Evolutionary conservation across 2,329 filamentous ascomycete genomes (phyloP), one percentile per base, ranked within the genome.

Genomic region (Apiospora koreana): DNA sequence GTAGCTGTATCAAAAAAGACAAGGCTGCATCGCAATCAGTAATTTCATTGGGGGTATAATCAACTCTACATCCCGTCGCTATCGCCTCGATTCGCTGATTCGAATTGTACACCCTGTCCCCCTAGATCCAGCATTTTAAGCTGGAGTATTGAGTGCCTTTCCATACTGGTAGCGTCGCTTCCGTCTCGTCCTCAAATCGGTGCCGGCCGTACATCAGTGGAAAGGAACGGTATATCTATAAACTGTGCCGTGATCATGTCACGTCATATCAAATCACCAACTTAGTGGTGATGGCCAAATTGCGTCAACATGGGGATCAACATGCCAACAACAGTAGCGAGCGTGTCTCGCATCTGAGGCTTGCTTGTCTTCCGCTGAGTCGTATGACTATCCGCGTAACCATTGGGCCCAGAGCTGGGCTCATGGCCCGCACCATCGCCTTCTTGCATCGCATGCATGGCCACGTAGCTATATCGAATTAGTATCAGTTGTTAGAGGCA

Each of bases 401-500:
- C 86, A 72, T 91, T 90, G 45, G 81, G 77, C 6, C 79, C 76
- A 0, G 80, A 76, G 68, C 83, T 81, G 70, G 88, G 84, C n/a
- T 89, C 84, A 73, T 90, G 86, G 68, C 83, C 81, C 41, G 86
- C 82, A 10, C 81, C 80, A 68, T 85, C 83, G 28, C 91, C 89
- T 77, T 97, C 95, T 79, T 97, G 93, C 94, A 98, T 97, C 0
- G 95, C 94, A 79, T 99, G 96, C 95, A 98, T 98, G 0, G 96
- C 96, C 58, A 99, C 96, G 78, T 98, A 97, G 76, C 94, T 97
- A 73, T 18, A 66, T 12, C 16, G n/a, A 10, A 64, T 81, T 72
- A 79, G 76, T 43, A 28, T 16, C 4, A 48, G 25, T 42, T 5
- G 14, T 31, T 62, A 9, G n/a, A 45, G 25, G 67, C 48, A 71